Conservation (phyloP, 1,139 yeast species). For the Debaryomycetaceae sp. region DNA sequence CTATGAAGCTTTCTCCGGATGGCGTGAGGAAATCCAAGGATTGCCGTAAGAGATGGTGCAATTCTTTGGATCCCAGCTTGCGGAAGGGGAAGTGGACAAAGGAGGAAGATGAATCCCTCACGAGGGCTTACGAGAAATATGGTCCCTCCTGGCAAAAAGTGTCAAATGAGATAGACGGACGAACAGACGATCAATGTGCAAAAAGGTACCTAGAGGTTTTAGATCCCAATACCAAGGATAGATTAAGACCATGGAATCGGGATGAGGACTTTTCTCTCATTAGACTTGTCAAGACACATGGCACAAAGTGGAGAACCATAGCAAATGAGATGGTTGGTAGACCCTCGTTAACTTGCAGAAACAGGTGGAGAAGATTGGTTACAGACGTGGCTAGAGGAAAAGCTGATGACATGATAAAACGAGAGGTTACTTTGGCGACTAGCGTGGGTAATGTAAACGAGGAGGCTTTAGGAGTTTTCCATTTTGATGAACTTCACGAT, state of each 20-base stretch:
- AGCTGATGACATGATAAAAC: constrained; percentile 36
- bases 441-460: constrained; percentile 11
- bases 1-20: constrained; percentile 34
- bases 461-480: neutral
- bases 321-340: constrained; percentile 70
- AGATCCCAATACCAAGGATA: constrained; percentile 75
- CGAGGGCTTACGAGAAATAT: constrained; percentile 59
- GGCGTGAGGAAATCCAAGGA: constrained; percentile 60
- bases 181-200: constrained; percentile 95
- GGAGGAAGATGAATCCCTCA: constrained; percentile 70
- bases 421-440: constrained; percentile 35
- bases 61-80: constrained; percentile 77
- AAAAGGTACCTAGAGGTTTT: constrained; percentile 86
- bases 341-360: constrained; percentile 86
- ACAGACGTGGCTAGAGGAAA: constrained; percentile 69
- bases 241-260: constrained; percentile 75
- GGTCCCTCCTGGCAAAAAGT: constrained; percentile 91
- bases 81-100: constrained; percentile 86
- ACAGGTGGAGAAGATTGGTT: constrained; percentile 86
- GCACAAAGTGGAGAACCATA: constrained; percentile 91
- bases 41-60: constrained; percentile 72
- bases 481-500: neutral
- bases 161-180: constrained; percentile 68
- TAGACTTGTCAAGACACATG: constrained; percentile 61
- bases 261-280: constrained; percentile 74